A percentile compares a stretch with the other conserved stretches of the same genome.
These are phyloP conservation scores for Claviceps fusiformis DNA, from an alignment of 2,329 filamentous ascomycete genomes.

Conservation along the genomic window DNA sequence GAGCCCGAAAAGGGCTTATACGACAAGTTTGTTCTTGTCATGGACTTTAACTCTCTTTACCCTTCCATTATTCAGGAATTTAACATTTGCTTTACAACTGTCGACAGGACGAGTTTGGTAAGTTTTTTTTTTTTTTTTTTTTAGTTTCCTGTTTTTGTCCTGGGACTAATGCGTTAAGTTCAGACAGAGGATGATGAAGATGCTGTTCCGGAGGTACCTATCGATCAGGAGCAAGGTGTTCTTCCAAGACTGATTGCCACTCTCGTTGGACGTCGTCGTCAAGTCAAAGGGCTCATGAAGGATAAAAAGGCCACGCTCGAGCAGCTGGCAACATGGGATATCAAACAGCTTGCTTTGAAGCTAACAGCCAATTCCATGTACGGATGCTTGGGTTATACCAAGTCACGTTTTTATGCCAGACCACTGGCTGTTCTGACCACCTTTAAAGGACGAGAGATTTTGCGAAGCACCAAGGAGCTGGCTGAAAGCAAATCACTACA, in stretches of 20 bases:
- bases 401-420: slow-evolving; percentile 92
- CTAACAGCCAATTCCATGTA: slow-evolving; percentile 99
- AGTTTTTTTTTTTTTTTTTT: slow-evolving; percentile 17
- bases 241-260: slow-evolving; percentile 84
- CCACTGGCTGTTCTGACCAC: slow-evolving; percentile 92
- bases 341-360: slow-evolving; percentile 92
- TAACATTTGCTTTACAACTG: slow-evolving; percentile 98
- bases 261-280: slow-evolving; percentile 72
- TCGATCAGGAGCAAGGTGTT: slow-evolving; percentile 66
- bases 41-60: slow-evolving; percentile 99
- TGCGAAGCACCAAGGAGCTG: slow-evolving; percentile 88
- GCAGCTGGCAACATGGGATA: slow-evolving; percentile 89
- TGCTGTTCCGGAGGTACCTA: slow-evolving; percentile 74
- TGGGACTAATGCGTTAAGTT: slow-evolving; percentile 15
- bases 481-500: slow-evolving; percentile 83
- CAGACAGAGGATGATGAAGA: slow-evolving; percentile 65
- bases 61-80: slow-evolving; percentile 98
- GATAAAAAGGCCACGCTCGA: slow-evolving; percentile 74
- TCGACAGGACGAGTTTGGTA: slow-evolving; percentile 63
- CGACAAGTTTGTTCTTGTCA: slow-evolving; percentile 95
- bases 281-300: slow-evolving; percentile 97
- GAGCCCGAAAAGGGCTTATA: slow-evolving; percentile 96
- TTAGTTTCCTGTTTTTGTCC: neutral
- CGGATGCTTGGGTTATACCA: slow-evolving; percentile 91
- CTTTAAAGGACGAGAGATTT: slow-evolving; percentile 93